Conservation (phyloP, 805 yeast genomes). For the Metschnikowia kunwiensis region DNA sequence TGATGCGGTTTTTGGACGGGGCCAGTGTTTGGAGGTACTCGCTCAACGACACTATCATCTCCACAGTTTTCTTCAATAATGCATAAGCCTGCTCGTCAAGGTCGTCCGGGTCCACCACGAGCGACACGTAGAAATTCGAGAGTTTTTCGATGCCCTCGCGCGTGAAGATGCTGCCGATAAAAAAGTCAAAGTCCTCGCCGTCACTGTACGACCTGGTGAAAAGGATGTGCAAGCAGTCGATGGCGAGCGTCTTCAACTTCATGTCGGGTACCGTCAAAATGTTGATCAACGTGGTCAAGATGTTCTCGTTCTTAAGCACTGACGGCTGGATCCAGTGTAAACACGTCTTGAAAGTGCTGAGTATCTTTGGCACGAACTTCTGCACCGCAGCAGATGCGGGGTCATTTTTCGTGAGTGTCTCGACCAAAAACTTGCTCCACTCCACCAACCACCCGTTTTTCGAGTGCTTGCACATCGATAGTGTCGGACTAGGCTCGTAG, state of each 20-base stretch:
- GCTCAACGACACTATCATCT: constrained; percentile 84
- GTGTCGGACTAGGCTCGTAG: constrained; percentile 64
- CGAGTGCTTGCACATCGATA: constrained; percentile 62
- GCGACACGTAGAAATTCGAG: constrained; percentile 56
- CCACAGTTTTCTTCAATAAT: constrained; percentile 83
- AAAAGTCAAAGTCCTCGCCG: constrained; percentile 66
- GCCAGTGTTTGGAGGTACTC: constrained; percentile 61
- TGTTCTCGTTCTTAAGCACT: constrained; percentile 62
- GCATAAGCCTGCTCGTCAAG: constrained; percentile 80
- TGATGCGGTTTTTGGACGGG: constrained; percentile 34
- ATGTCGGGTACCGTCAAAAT: constrained; percentile 59
- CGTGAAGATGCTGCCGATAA: constrained; percentile 75
- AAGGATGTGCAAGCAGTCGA: constrained; percentile 86
- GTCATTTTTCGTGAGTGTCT: constrained; percentile 31
- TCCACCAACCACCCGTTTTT: constrained; percentile 82
- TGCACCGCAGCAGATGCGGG: constrained; percentile 27
- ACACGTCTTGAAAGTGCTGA: constrained; percentile 84
- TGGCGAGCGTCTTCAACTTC: constrained; percentile 73
- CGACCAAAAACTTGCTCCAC: constrained; percentile 52
- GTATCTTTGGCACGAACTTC: constrained; percentile 57
- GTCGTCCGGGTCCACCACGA: constrained; percentile 63
- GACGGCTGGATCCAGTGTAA: constrained; percentile 87
- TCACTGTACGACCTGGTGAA: constrained; percentile 73
- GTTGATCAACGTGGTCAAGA: constrained; percentile 59
- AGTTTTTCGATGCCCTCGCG: constrained; percentile 72